Evolutionary conservation across 176 grass and related monocot species (phyloP).

Genomic region (Aegilops speltoides): DNA sequence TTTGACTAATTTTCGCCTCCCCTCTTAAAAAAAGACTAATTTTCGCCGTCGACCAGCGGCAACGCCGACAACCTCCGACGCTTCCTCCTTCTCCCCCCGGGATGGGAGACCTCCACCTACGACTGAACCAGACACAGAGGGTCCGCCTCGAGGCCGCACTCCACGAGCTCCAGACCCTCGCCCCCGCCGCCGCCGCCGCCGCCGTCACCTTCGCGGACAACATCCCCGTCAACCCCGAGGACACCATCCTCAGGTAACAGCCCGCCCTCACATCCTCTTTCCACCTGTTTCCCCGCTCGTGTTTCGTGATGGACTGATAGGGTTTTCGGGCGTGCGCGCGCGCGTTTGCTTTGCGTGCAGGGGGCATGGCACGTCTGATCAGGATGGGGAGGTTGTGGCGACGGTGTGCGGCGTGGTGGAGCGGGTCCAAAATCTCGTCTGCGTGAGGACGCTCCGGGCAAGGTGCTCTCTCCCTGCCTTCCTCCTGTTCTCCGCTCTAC

Average conservation of each 20-base stretch:
- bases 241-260: conserved; percentile 81
- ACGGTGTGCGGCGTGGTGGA: conserved; percentile 87
- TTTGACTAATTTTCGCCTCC: too few relatives aligned
- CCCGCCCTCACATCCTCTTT: background rate
- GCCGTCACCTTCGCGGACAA: conserved; percentile 65
- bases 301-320: background rate
- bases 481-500: background rate
- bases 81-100: background rate
- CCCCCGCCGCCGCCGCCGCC: conserved; percentile 27
- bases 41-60: background rate
- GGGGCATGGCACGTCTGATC: conserved; percentile 77
- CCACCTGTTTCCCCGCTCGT: background rate
- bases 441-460: conserved; percentile 65
- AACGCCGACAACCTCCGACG: background rate
- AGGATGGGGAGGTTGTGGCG: conserved; percentile 69
- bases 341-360: conserved; percentile 17
- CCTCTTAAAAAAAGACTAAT: too few relatives aligned
- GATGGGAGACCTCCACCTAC: conserved; percentile 59
- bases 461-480: conserved; percentile 39
- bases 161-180: conserved; percentile 49
- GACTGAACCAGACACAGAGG: conserved; percentile 81
- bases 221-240: conserved; percentile 79
- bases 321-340: background rate
- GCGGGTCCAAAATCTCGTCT: conserved; percentile 87
- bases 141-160: conserved; percentile 74